phyloP scores from a whole-genome alignment of 805 yeast species.

The Wickerhamiella siamensis region DNA sequence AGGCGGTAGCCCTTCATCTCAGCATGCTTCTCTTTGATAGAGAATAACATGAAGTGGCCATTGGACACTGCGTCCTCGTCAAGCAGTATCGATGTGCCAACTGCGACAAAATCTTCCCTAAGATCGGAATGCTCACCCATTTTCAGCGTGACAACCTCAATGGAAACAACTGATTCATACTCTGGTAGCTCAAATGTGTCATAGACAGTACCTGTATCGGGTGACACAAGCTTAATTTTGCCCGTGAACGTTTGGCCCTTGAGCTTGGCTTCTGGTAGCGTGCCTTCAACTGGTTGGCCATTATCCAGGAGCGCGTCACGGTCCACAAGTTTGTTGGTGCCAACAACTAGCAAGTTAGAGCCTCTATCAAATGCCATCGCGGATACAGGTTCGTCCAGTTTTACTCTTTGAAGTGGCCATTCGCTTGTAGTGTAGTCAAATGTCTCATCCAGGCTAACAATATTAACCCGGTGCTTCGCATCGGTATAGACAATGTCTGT shows the following conservation, averaged over 20 bases:
- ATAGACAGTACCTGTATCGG: slow-evolving; percentile 60
- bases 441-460: slow-evolving; percentile 2
- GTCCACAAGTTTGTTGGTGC: slow-evolving; percentile 28
- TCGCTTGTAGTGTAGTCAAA: slow-evolving; percentile 4
- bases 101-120: slow-evolving; percentile 51
- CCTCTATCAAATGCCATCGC: slow-evolving; percentile 55
- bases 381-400: slow-evolving; percentile 47
- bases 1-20: slow-evolving; percentile 38
- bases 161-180: slow-evolving; percentile 48
- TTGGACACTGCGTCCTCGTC: slow-evolving; percentile 69
- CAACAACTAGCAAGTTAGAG: slow-evolving; percentile 46
- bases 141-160: slow-evolving; percentile 40
- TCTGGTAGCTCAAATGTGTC: slow-evolving; percentile 52
- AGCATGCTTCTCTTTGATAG: background rate
- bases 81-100: slow-evolving; percentile 65
- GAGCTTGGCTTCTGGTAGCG: background rate
- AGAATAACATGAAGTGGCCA: slow-evolving; percentile 57
- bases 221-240: slow-evolving; percentile 50
- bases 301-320: slow-evolving; percentile 56
- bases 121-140: slow-evolving; percentile 24
- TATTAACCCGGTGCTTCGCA: slow-evolving; percentile 13
- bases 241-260: slow-evolving; percentile 36
- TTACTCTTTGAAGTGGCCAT: slow-evolving; percentile 25
- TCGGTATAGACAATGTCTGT: slow-evolving; percentile 30
- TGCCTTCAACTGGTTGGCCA: slow-evolving; percentile 19